These are phyloP conservation scores for Austroboletus rostrupii DNA, from an alignment of 1,284 basidiomycete species.

Conservation along the genomic window DNA sequence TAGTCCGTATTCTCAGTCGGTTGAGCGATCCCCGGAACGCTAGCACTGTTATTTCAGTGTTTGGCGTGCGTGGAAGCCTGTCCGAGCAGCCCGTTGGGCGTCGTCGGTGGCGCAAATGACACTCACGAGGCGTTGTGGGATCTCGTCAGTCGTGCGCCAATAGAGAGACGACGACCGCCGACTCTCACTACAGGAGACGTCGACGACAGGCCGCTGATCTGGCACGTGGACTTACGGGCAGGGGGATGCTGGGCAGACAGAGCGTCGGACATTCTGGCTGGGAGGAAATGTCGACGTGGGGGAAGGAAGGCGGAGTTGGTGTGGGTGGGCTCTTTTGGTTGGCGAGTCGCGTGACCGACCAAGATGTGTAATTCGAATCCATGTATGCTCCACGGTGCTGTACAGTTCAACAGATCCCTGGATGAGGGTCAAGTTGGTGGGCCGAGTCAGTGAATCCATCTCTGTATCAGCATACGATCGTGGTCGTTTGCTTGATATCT, in stretches of 20 bases:
- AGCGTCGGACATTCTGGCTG: slow-evolving; percentile 23
- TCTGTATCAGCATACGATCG: too few species aligned
- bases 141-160: slow-evolving; percentile 37
- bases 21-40: slow-evolving; percentile 22
- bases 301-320: slow-evolving; percentile 14
- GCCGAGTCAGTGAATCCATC: too few species aligned
- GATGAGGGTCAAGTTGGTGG: too few species aligned
- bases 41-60: slow-evolving; percentile 24
- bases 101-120: too few species aligned
- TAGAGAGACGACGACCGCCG: slow-evolving; percentile 58
- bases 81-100: background rate
- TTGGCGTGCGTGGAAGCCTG: background rate
- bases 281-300: background rate
- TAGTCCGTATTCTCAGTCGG: slow-evolving; percentile 48
- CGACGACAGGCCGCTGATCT: background rate
- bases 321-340: background rate
- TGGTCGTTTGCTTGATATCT: too few species aligned
- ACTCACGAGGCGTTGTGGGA: slow-evolving; percentile 37
- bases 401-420: too few species aligned
- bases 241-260: slow-evolving; percentile 22
- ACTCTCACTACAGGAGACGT: slow-evolving; percentile 49
- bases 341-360: slow-evolving; percentile 5
- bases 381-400: too few species aligned
- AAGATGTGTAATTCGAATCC: background rate
- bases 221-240: slow-evolving; percentile 12